Evolutionary conservation across 495 filamentous ascomycete species (phyloP).

Genomic region (Glutinoglossum americanum): DNA sequence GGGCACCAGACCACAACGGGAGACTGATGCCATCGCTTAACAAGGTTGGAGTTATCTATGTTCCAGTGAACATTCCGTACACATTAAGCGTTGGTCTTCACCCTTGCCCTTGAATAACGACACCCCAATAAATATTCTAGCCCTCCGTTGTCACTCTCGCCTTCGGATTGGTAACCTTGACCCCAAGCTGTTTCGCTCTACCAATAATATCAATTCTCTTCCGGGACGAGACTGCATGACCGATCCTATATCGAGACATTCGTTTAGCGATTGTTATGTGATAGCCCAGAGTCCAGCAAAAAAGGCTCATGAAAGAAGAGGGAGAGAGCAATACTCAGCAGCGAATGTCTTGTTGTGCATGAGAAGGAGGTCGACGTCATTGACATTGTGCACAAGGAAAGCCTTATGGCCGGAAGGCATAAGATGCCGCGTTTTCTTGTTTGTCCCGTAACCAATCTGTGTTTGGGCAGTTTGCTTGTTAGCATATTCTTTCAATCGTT

Average conservation of each 20-base stretch:
- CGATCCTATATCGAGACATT: slow-evolving; percentile 40
- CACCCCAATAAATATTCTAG: slow-evolving; percentile 25
- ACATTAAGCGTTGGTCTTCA: not conserved
- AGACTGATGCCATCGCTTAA: not conserved
- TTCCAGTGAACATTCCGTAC: not conserved
- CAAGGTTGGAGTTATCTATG: not conserved
- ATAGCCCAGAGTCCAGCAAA: not conserved
- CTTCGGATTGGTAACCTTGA: slow-evolving; percentile 99
- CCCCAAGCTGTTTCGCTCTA: slow-evolving; percentile 87
- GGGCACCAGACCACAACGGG: not conserved
- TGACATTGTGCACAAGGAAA: slow-evolving; percentile 91
- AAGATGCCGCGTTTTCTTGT: slow-evolving; percentile 97
- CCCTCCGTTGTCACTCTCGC: slow-evolving; percentile 94
- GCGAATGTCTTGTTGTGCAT: slow-evolving; percentile 99
- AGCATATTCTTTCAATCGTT: not conserved
- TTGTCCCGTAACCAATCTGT: slow-evolving; percentile 92
- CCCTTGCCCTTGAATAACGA: not conserved
- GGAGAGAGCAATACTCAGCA: slow-evolving; percentile 57
- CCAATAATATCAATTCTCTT: slow-evolving; percentile 95
- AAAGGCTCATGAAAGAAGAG: not conserved
- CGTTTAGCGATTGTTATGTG: slow-evolving; percentile 8
- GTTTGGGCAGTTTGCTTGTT: not conserved
- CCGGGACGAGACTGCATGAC: slow-evolving; percentile 86
- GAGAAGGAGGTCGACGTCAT: slow-evolving; percentile 88
- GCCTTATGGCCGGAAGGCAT: slow-evolving; percentile 99